A percentile compares a stretch with the other conserved stretches of the same genome.
phyloP scores from a whole-genome alignment of 768 basidiomycete genomes.

The Phanerodontia chrysosporium region DNA sequence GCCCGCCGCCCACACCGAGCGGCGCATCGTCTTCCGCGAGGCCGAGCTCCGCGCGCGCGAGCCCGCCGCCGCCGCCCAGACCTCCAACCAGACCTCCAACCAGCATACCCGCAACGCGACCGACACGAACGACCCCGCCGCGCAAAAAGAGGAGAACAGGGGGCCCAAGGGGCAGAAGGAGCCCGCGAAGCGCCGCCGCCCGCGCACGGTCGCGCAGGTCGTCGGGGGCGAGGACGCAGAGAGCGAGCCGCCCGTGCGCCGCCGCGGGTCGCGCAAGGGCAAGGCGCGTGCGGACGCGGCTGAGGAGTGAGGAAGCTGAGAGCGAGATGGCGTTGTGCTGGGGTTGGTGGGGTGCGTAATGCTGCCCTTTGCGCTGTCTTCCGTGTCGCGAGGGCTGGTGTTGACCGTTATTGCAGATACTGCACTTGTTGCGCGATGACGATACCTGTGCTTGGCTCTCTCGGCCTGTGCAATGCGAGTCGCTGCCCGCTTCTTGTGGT shows the following conservation, averaged over 20 bases:
- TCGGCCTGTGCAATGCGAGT: too few species aligned
- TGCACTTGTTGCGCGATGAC: too few species aligned
- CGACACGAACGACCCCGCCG: too few species aligned
- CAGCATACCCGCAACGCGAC: too few species aligned
- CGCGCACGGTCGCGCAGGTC: conserved; percentile 11
- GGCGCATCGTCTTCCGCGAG: conserved; percentile 70
- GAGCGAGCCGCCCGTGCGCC: background rate
- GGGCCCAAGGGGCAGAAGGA: background rate
- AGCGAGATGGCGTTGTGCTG: background rate
- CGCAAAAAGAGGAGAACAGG: conserved; percentile 31
- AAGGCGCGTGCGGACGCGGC: conserved; percentile 2
- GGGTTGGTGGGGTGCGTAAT: too few species aligned
- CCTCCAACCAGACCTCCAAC: too few species aligned
- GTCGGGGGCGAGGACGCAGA: conserved; percentile 4
- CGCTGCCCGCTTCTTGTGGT: too few species aligned
- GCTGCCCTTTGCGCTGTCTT: background rate
- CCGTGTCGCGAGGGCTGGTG: too few species aligned
- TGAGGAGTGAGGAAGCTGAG: conserved; percentile 5
- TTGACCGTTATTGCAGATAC: too few species aligned
- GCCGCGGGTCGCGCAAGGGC: background rate
- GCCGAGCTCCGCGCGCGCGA: conserved; percentile 57
- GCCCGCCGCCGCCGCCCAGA: too few species aligned
- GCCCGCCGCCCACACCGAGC: conserved; percentile 59
- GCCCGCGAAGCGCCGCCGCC: conserved; percentile 1
- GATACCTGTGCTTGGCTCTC: too few species aligned